A percentile compares a stretch with the other conserved stretches of the same genome.
Conservation (phyloP, 495 filamentous ascomycete species). For the Neurospora tetrasperma region DNA sequence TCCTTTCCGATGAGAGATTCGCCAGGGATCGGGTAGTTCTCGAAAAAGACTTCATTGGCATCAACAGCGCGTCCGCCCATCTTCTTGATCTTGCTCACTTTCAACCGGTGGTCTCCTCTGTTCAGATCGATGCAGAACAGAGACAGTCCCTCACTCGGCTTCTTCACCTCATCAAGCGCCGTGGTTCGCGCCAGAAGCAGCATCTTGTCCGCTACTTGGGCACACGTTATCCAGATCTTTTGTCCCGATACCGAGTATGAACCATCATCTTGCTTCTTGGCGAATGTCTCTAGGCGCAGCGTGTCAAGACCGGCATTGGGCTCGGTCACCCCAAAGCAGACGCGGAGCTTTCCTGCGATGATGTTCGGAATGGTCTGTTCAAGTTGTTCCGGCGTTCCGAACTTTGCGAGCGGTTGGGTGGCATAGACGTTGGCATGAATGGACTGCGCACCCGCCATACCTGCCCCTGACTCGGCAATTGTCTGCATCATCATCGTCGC, state of each 20-base stretch:
- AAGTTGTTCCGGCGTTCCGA: slow-evolving; percentile 51
- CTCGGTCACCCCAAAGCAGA: slow-evolving; percentile 55
- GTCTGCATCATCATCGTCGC: slow-evolving; percentile 82
- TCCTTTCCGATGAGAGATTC: slow-evolving; percentile 57
- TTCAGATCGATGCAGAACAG: slow-evolving; percentile 70
- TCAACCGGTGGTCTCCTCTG: slow-evolving; percentile 43
- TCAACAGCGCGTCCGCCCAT: slow-evolving; percentile 75
- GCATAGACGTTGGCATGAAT: slow-evolving; percentile 71
- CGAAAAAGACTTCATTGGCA: slow-evolving; percentile 78
- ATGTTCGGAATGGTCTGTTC: slow-evolving; percentile 54
- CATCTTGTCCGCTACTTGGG: slow-evolving; percentile 69
- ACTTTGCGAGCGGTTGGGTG: slow-evolving; percentile 64
- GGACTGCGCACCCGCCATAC: slow-evolving; percentile 67
- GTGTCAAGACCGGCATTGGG: slow-evolving; percentile 69
- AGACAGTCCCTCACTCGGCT: slow-evolving; percentile 58
- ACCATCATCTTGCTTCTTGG: slow-evolving; percentile 38
- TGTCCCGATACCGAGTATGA: slow-evolving; percentile 58
- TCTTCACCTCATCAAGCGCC: slow-evolving; percentile 52
- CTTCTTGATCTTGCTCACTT: slow-evolving; percentile 64
- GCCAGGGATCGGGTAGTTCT: slow-evolving; percentile 53
- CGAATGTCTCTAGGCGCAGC: slow-evolving; percentile 53
- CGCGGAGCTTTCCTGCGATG: slow-evolving; percentile 56
- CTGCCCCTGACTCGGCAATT: slow-evolving; percentile 65
- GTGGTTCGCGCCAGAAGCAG: slow-evolving; percentile 67
- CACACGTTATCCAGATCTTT: slow-evolving; percentile 78